Evolutionary conservation across 1,284 basidiomycete species (phyloP), one percentile per base, ranked within the genome.

Genomic region (Cryptococcus sp.): DNA sequence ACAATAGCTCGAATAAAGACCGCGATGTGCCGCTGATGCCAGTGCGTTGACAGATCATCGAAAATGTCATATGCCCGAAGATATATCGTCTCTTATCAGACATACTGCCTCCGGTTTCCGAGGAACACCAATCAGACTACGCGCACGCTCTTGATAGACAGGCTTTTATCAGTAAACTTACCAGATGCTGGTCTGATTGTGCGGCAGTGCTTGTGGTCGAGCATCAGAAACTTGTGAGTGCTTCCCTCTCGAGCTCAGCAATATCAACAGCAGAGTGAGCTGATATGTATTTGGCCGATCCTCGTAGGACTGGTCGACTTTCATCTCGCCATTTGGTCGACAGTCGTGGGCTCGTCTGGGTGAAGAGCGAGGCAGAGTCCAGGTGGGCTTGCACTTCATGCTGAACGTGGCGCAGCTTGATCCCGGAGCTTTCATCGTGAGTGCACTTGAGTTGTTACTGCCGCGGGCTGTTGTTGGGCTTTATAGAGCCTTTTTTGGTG

Each of bases 151-250:
- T 72, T 3, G 79, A 80, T 10, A 55, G 67, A 23, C 71, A 71
- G 38, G 52, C 64, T 5, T 75, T 77, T 49, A 65, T 80, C 41
- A 83, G 85, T 62, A 71, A 80, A 41, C 85, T 90, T 78, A 83
- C 91, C 20, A 85, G 87, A 61, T 88, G 86, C 67, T 94, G 90
- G 90, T 82, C 88, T 3, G 85, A 86, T 8, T 92, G 88, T 67
- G 86, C 84, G 0, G 82, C 83, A 40, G 83, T 90, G 22, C 71
- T 88, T 13, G 78, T 79, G 1, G 85, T 90, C 10, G 83, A 85
- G 55, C 86, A 87, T 60, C 81, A 81, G 13, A 75, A 81, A 58
- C 78, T 81, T 67, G 86, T 86, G 56, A 65, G 80, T 67, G 16
- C 20, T 13, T 5, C 10, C 1, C 11, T 27, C 13, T n/a, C 13